Percentiles rank a stretch among this genome's conserved stretches.
These are phyloP conservation scores for Picea glauca DNA, from an alignment of 75 land plant genomes.

Conservation along the genomic window DNA sequence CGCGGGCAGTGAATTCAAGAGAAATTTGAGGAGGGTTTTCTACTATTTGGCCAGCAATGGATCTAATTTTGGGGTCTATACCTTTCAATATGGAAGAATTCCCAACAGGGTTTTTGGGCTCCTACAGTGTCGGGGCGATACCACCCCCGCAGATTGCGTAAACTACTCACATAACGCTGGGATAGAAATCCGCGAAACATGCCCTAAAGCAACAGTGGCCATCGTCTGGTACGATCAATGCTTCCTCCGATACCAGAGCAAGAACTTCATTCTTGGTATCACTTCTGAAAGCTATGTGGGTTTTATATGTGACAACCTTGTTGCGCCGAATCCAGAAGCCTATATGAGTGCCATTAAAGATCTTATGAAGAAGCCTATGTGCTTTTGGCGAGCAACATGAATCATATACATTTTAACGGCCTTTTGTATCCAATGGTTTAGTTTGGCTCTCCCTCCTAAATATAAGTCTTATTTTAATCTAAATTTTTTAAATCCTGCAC, in stretches of 20 bases:
- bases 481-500: no score
- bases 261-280: constrained; percentile 19
- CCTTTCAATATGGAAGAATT: neutral
- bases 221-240: constrained; percentile 50
- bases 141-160: constrained; percentile 21
- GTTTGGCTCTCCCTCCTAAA: no score
- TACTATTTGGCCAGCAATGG: neutral
- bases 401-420: no score
- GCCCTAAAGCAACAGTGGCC: constrained; percentile 37
- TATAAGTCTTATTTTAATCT: no score
- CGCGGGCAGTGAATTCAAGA: neutral
- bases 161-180: constrained; percentile 31
- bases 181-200: constrained; percentile 35
- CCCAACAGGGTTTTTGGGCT: constrained; percentile 31
- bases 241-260: constrained; percentile 38
- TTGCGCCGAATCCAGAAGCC: neutral
- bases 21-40: neutral
- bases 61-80: neutral
- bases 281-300: neutral
- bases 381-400: no score
- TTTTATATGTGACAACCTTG: neutral
- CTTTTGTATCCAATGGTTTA: no score
- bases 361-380: neutral
- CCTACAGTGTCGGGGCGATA: constrained; percentile 61
- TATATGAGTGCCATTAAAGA: neutral